Base-by-base conservation (phyloP, 495 filamentous ascomycete genomes). In the Pseudotulostoma volvatum region DNA sequence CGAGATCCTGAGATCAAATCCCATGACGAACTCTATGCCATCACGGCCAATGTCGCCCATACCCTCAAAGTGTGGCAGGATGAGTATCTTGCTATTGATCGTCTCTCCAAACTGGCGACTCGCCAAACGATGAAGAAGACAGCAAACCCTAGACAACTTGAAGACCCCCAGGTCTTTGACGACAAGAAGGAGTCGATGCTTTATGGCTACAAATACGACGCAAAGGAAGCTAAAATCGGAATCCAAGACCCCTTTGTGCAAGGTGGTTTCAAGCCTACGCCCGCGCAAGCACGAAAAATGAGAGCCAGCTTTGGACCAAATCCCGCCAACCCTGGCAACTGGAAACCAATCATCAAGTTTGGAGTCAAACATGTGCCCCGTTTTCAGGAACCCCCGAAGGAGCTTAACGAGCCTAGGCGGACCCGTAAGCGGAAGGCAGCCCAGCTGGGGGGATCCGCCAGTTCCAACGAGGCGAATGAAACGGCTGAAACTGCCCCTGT, bases 11-110 rank as follows among this genome's bases (percentile, higher is more conserved):
- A 64, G 31, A 36, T 36, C 16, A 53, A 57, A 34, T 41, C 60
- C 1, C 44, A 53, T 0, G 66, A 67, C 15, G 67, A 68, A 33
- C 63, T 83, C 0, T 73, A 76, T 38, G 50, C 53, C 3, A 56
- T 67, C 9, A 59, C 73, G 3, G 60, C 68, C 20, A 69, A 72
- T 36, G 63, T 66, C 2, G 67, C 65, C 9, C 50, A 61, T 33
- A 65, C 67, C 3, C 45, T 87, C 38, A 57, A 60, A 31, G 55
- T 57, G 3, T 77, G 74, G 61, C 76, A 85, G 50, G 61, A 74
- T 13, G 76, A 86, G 46, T 81, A 67, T 46, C 48, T 73, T 9
- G 63, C 63, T 11, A 64, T 85, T 3, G 67, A 76, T 39, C 67
- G 68, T 38, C 58, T 74, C 25, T 57, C 68, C 14, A 68, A 70